A percentile compares a stretch with the other conserved stretches of the same genome.
Evolutionary conservation across 2,329 filamentous ascomycete species (phyloP).

Genomic region (Annulohypoxylon truncatum): DNA sequence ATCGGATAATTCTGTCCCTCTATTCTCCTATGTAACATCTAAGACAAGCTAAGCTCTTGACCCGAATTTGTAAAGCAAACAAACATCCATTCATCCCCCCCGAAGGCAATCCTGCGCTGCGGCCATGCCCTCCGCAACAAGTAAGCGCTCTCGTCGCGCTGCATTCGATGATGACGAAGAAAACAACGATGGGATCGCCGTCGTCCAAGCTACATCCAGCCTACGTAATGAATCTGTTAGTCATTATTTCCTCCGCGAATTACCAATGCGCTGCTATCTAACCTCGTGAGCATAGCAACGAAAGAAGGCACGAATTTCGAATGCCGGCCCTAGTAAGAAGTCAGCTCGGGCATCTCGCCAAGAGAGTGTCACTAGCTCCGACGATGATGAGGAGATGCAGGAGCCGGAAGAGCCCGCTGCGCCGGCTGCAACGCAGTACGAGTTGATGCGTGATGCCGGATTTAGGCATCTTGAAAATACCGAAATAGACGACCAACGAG

Average conservation of each 20-base stretch:
- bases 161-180: conserved; percentile 49
- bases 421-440: conserved; percentile 69
- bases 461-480: conserved; percentile 68
- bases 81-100: not conserved
- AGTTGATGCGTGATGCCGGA: conserved; percentile 68
- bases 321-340: conserved; percentile 35
- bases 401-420: conserved; percentile 46
- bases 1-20: conserved; percentile 6
- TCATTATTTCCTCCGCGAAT: conserved; percentile 23
- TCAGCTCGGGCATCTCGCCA: conserved; percentile 35
- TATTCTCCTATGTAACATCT: conserved; percentile 2
- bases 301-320: conserved; percentile 55
- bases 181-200: conserved; percentile 52
- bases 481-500: conserved; percentile 70
- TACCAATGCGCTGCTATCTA: conserved; percentile 4
- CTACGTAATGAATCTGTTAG: conserved; percentile 56
- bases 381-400: conserved; percentile 49
- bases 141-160: conserved; percentile 58
- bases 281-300: conserved; percentile 45
- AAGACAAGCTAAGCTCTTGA: not conserved
- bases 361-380: conserved; percentile 42
- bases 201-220: conserved; percentile 57
- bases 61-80: not conserved
- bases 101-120: not conserved
- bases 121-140: conserved; percentile 45